These are phyloP conservation scores for Ceratobasidium sp. DNA, from an alignment of 1,284 basidiomycete genomes.

Conservation along the genomic window DNA sequence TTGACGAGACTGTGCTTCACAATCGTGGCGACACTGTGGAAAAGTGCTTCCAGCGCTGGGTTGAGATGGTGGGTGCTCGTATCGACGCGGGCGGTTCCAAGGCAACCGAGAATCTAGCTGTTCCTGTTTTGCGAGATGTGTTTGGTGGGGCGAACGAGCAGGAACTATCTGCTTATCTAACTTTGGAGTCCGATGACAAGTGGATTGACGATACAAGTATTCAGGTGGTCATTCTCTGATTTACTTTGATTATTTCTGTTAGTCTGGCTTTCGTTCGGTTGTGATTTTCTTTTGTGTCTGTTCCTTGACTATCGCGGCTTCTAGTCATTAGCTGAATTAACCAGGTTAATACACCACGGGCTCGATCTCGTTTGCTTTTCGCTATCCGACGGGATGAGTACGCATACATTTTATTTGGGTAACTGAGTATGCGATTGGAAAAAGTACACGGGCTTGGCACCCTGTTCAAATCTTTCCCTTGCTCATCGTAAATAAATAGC, in stretches of 20 bases:
- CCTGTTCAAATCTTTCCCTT: no score
- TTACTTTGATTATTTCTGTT: not conserved
- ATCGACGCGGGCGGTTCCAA: not conserved
- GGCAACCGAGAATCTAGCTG: conserved; percentile 56
- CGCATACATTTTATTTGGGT: not conserved
- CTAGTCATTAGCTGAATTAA: not conserved
- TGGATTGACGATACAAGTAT: conserved; percentile 77
- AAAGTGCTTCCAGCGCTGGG: conserved; percentile 50
- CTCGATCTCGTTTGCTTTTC: no score
- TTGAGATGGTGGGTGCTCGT: conserved; percentile 7
- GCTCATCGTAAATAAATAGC: no score
- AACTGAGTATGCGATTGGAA: no score
- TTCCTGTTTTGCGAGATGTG: conserved; percentile 62
- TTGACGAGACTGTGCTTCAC: not conserved
- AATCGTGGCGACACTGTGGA: not conserved
- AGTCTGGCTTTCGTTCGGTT: not conserved
- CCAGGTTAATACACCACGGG: not conserved
- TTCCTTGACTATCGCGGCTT: not conserved
- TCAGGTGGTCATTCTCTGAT: conserved; percentile 64
- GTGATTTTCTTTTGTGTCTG: not conserved
- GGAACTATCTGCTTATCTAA: conserved; percentile 65
- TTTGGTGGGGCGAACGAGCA: conserved; percentile 63
- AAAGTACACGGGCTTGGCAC: no score
- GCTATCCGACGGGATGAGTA: no score
- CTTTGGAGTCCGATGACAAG: conserved; percentile 66